Evolutionary conservation across 2,329 filamentous ascomycete genomes (phyloP), one percentile per base, ranked within the genome.

Genomic region (Diplodia mutila): DNA sequence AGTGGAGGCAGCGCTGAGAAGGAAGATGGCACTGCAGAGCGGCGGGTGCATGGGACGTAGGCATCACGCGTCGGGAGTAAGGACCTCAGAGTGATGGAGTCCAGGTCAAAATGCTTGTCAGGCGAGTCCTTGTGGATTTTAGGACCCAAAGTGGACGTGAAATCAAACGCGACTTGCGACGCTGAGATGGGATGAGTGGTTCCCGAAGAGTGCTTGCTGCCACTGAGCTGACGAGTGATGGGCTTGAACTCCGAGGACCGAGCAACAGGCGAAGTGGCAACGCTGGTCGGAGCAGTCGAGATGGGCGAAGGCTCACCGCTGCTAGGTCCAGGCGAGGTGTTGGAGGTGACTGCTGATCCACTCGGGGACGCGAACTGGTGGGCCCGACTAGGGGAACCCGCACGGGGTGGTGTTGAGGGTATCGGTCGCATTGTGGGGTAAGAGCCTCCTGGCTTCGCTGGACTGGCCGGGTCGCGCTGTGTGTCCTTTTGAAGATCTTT

Each of bases 211-310:
- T n/a, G 25, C 25, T 61, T 48, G 23, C 21, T 25, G 27, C 7
- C 16, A 9, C 9, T 48, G 42, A 32, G 25, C 23, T 34, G 16
- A 49, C 27, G 34, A 18, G 11, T 14, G 4, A 18, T 12, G 4
- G 46, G 32, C n/a, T 46, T 34, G 27, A 46, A n/a, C 2, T 9
- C n/a, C 12, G 59, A 27, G 12, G 14, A 34, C 4, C 29, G 46
- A 11, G 16, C 46, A 21, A 21, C 4, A n/a, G 57, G 57, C 27
- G 59, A 63, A n/a, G 59, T 34, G n/a, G 29, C 2, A 25, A 11
- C 42, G 23, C 59, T 63, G 6, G 25, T 63, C 12, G 29, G 59
- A 23, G 42, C 42, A 51, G 59, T 63, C n/a, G 59, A 63, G 34
- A 18, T 5, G 4, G 46, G 27, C 5, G 59, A 63, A 12, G 46